A percentile compares a stretch with the other conserved stretches of the same genome.
Evolutionary conservation across 2,329 filamentous ascomycete species (phyloP).

Genomic region (Coniosporium tulheliwenetii): DNA sequence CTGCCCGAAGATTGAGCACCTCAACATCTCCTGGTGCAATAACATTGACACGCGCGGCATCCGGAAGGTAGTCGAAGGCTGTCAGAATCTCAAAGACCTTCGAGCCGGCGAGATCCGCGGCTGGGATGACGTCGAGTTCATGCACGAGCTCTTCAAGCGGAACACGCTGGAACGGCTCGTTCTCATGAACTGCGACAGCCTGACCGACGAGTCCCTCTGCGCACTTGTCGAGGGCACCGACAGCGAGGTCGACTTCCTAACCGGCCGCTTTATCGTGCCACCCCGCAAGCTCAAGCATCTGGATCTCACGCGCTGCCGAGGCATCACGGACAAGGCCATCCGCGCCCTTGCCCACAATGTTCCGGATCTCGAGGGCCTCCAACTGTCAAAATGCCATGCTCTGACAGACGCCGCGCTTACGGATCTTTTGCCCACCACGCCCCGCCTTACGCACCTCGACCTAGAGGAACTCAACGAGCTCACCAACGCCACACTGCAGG

Average conservation of each 20-base stretch:
- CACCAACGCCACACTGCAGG: conserved; percentile 59
- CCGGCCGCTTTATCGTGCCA: conserved; percentile 59
- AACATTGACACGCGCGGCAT: conserved; percentile 69
- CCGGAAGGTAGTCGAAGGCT: conserved; percentile 54
- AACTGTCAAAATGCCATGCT: conserved; percentile 61
- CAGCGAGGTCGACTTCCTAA: conserved; percentile 68
- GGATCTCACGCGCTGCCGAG: conserved; percentile 65
- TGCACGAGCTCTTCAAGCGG: conserved; percentile 57
- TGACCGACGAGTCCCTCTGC: conserved; percentile 59
- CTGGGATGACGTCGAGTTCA: conserved; percentile 59
- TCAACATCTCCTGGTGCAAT: conserved; percentile 90
- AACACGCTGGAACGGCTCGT: conserved; percentile 76
- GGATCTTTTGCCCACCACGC: conserved; percentile 57
- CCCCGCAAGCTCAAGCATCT: conserved; percentile 68
- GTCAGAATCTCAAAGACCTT: conserved; percentile 60
- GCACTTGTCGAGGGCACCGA: conserved; percentile 61
- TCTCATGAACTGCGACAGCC: conserved; percentile 61
- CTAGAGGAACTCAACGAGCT: conserved; percentile 70
- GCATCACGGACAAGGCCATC: conserved; percentile 59
- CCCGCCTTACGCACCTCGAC: conserved; percentile 70
- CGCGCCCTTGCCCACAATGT: conserved; percentile 56
- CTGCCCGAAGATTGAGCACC: conserved; percentile 64
- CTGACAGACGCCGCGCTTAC: conserved; percentile 61
- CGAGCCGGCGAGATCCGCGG: conserved; percentile 68
- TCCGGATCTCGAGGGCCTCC: conserved; percentile 66